A percentile compares a stretch with the other conserved stretches of the same genome.
Conservation (phyloP, 441 rosid species). For the Erodium moschatum region DNA sequence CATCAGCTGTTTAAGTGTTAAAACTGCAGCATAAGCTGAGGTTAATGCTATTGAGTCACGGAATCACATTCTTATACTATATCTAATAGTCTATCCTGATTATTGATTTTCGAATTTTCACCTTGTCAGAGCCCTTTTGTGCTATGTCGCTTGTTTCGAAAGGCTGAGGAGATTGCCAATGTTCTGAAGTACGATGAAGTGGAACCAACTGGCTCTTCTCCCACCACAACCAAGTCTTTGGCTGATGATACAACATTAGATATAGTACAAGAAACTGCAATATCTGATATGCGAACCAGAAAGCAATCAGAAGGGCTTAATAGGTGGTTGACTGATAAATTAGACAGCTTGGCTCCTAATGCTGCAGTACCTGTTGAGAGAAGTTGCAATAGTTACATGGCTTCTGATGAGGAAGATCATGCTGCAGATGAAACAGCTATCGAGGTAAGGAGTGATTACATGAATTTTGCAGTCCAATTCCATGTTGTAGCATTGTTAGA, state of each 20-base stretch:
- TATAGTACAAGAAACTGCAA: constrained; percentile 44
- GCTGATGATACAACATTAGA: constrained; percentile 62
- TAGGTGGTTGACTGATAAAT: constrained; percentile 1
- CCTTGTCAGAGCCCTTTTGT: constrained; percentile 48
- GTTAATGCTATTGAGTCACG: too few relatives aligned
- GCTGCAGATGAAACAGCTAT: constrained; percentile 28
- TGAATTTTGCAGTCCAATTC: background rate
- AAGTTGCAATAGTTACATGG: constrained; percentile 5
- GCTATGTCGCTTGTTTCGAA: constrained; percentile 72
- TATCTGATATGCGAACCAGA: constrained; percentile 24
- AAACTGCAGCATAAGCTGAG: too few relatives aligned
- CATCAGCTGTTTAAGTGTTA: too few relatives aligned
- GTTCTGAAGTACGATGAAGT: constrained; percentile 37
- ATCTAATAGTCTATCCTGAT: too few relatives aligned
- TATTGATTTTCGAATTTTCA: background rate
- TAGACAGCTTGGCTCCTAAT: background rate
- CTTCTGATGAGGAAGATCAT: constrained; percentile 25
- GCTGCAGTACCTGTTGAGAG: constrained; percentile 5
- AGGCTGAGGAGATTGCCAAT: constrained; percentile 43
- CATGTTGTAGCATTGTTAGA: background rate
- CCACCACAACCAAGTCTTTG: constrained; percentile 41
- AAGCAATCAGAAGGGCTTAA: constrained; percentile 19
- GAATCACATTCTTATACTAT: too few relatives aligned
- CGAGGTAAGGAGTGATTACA: constrained; percentile 32
- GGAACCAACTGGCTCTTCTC: constrained; percentile 45